Evolutionary conservation across 139 green algal species (phyloP).

Genomic region (Desmodesmus armatus): DNA sequence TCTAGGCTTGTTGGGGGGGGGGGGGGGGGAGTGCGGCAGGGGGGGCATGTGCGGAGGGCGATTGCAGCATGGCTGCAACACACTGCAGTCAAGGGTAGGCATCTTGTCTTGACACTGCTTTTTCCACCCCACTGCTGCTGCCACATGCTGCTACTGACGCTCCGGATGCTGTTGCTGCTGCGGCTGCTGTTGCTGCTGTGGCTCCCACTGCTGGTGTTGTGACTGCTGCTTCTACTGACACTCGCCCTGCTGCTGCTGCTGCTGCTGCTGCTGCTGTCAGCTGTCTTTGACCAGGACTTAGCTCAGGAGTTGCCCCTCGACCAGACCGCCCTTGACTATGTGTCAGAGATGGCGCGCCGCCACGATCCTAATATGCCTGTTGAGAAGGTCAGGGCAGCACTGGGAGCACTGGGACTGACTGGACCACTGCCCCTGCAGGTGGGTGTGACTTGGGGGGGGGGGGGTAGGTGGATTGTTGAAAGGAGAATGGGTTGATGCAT

Average conservation of each 20-base stretch:
- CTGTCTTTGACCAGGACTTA: slow-evolving; percentile 83
- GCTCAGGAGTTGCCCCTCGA: slow-evolving; percentile 79
- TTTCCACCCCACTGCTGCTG: too few species aligned
- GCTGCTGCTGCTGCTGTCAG: background rate
- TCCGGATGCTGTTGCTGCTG: background rate
- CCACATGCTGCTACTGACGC: too few species aligned
- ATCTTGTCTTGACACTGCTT: background rate
- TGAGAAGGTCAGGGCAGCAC: slow-evolving; percentile 61
- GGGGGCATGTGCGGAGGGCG: too few species aligned
- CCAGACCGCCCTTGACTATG: slow-evolving; percentile 59
- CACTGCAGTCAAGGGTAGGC: too few species aligned
- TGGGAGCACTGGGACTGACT: slow-evolving; percentile 79
- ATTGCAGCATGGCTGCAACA: too few species aligned
- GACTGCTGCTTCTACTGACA: background rate
- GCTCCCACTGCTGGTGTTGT: too few species aligned
- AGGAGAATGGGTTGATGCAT: too few species aligned
- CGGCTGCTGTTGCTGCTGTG: background rate
- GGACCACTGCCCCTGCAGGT: slow-evolving; percentile 67
- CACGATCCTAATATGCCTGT: slow-evolving; percentile 68
- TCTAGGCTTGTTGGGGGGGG: background rate
- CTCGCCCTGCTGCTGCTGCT: background rate
- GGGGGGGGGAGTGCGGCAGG: too few species aligned
- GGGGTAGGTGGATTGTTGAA: too few species aligned
- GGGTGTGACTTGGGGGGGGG: too few species aligned
- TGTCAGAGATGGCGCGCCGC: slow-evolving; percentile 61